phyloP scores from a whole-genome alignment of 345 rosid genomes.

The Eucalyptus camaldulensis region DNA sequence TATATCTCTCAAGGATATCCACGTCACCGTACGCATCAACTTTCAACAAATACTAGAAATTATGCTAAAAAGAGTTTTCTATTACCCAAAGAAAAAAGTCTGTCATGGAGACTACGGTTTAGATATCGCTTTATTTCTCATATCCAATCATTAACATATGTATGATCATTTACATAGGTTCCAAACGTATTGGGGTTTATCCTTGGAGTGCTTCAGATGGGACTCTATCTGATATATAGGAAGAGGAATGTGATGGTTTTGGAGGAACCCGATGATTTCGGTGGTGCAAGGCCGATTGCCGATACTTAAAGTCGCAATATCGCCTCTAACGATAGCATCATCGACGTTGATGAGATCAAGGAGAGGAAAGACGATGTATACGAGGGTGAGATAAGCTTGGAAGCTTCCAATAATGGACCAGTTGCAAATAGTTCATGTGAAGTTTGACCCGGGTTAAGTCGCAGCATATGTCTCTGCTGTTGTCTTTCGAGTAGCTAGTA shows the following conservation, averaged over 20 bases:
- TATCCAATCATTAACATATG: neutral
- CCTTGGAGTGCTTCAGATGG: slow-evolving; percentile 24
- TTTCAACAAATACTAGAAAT: neutral
- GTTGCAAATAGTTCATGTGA: neutral
- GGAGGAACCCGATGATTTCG: neutral
- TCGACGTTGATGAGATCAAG: neutral
- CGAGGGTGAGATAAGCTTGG: neutral
- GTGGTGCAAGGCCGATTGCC: neutral
- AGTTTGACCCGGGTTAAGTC: neutral
- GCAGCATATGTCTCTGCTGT: neutral
- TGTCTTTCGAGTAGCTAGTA: neutral
- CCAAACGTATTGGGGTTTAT: slow-evolving; percentile 23
- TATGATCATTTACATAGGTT: neutral
- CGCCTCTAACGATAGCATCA: neutral
- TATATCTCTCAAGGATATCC: slow-evolving; percentile 1
- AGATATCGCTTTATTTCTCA: neutral
- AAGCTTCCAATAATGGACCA: neutral
- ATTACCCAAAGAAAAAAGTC: neutral
- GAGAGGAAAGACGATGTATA: neutral
- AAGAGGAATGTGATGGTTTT: neutral
- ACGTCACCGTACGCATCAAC: slow-evolving; percentile 10
- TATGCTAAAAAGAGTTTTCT: neutral
- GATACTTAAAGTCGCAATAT: neutral
- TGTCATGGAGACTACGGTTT: neutral
- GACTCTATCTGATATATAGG: neutral